Conservation (phyloP, 2,329 filamentous ascomycete species). For the Thermothelomyces thermophilus region DNA sequence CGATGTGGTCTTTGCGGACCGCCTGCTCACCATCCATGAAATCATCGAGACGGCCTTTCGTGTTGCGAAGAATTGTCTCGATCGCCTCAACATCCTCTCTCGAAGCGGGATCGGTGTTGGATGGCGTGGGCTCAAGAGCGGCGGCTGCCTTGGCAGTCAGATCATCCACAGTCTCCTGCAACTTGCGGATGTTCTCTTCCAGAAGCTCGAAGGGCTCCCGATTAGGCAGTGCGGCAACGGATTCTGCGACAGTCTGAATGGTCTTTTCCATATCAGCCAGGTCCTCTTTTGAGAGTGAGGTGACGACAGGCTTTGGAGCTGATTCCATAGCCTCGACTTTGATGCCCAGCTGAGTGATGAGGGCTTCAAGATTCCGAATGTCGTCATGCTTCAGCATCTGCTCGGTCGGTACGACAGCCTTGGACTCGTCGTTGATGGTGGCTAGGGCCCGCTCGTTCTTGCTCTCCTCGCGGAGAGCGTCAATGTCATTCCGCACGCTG, state of each 20-base stretch:
- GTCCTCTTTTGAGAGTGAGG: slow-evolving; percentile 27
- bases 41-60: slow-evolving; percentile 81
- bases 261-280: slow-evolving; percentile 43
- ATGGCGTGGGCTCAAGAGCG: slow-evolving; percentile 14
- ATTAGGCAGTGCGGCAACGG: slow-evolving; percentile 18
- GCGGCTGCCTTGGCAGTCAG: slow-evolving; percentile 26
- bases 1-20: slow-evolving; percentile 59
- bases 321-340: slow-evolving; percentile 76
- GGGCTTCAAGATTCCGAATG: slow-evolving; percentile 75
- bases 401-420: slow-evolving; percentile 40
- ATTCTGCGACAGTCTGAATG: slow-evolving; percentile 39
- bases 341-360: slow-evolving; percentile 73
- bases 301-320: slow-evolving; percentile 31
- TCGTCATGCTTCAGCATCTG: slow-evolving; percentile 59
- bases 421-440: slow-evolving; percentile 42
- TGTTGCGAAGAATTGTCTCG: slow-evolving; percentile 82
- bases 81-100: slow-evolving; percentile 87
- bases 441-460: slow-evolving; percentile 46
- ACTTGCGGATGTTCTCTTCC: slow-evolving; percentile 22
- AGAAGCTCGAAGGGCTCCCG: slow-evolving; percentile 17
- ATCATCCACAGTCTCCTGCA: slow-evolving; percentile 28
- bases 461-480: slow-evolving; percentile 59
- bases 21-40: slow-evolving; percentile 64
- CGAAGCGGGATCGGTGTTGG: slow-evolving; percentile 47
- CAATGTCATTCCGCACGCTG: slow-evolving; percentile 69